Evolutionary conservation across 2,329 filamentous ascomycete species (phyloP).

Genomic region (Cordyceps militaris): DNA sequence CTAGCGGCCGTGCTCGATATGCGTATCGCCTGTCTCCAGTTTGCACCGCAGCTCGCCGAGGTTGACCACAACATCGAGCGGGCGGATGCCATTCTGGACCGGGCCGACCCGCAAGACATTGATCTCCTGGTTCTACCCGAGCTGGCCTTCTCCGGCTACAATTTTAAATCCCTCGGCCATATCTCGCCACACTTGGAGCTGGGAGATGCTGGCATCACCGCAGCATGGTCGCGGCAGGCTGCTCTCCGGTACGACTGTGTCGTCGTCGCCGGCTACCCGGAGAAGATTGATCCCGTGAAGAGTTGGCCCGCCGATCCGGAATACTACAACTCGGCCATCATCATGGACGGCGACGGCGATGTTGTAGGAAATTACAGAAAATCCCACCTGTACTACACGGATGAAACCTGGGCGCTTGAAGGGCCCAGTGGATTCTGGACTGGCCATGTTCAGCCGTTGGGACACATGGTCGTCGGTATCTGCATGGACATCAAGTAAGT

Average conservation of each 20-base stretch:
- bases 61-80: constrained; percentile 62
- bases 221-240: constrained; percentile 62
- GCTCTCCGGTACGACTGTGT: constrained; percentile 60
- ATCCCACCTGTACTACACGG: constrained; percentile 47
- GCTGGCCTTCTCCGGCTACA: constrained; percentile 72
- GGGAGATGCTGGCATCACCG: constrained; percentile 56
- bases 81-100: constrained; percentile 56
- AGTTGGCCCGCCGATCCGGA: constrained; percentile 46
- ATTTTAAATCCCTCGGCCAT: constrained; percentile 62
- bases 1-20: constrained; percentile 32
- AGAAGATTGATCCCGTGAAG: constrained; percentile 48
- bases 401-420: constrained; percentile 52
- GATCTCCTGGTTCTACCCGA: constrained; percentile 71
- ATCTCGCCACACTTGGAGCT: constrained; percentile 65
- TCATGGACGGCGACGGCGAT: constrained; percentile 53
- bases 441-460: constrained; percentile 35
- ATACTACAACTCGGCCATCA: constrained; percentile 48
- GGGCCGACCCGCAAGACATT: constrained; percentile 44
- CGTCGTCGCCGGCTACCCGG: constrained; percentile 69
- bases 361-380: constrained; percentile 56
- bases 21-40: constrained; percentile 65
- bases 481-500: constrained; percentile 49
- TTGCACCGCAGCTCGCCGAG: constrained; percentile 63
- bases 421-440: constrained; percentile 40
- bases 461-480: constrained; percentile 45